These are phyloP conservation scores for Immersiporthe knoxdaviesiana DNA, from an alignment of 2,329 filamentous ascomycete species.

Conservation along the genomic window DNA sequence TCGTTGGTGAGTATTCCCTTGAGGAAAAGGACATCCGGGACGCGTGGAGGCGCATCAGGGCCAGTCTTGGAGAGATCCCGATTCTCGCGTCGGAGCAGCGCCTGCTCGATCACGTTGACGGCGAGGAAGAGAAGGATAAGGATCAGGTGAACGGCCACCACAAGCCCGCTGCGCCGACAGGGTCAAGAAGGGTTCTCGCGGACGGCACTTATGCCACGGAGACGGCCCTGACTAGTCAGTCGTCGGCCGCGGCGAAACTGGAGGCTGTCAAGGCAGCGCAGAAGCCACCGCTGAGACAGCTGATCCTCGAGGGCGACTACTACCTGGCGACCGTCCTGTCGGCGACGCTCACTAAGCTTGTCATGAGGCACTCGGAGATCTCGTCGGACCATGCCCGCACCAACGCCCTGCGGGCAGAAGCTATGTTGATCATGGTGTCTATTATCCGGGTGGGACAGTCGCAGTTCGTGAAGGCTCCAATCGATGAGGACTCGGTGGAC, in stretches of 20 bases:
- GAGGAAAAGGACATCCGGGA: slow-evolving; percentile 94
- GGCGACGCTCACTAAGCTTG: slow-evolving; percentile 92
- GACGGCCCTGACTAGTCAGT: slow-evolving; percentile 91
- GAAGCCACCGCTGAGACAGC: slow-evolving; percentile 91
- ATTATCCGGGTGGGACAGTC: slow-evolving; percentile 97
- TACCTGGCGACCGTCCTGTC: slow-evolving; percentile 95
- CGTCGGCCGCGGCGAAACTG: slow-evolving; percentile 84
- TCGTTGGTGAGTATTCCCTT: slow-evolving; percentile 94
- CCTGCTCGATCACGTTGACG: slow-evolving; percentile 82
- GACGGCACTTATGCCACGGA: slow-evolving; percentile 98
- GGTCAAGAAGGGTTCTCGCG: slow-evolving; percentile 88
- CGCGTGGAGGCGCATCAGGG: slow-evolving; percentile 93
- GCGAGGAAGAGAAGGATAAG: slow-evolving; percentile 61
- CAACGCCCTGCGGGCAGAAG: slow-evolving; percentile 91
- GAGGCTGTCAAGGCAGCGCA: slow-evolving; percentile 97
- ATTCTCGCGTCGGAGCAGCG: slow-evolving; percentile 95
- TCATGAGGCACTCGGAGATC: slow-evolving; percentile 96
- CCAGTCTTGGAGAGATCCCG: slow-evolving; percentile 93
- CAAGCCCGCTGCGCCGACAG: slow-evolving; percentile 75
- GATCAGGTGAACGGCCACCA: slow-evolving; percentile 78
- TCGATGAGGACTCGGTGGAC: slow-evolving; percentile 98
- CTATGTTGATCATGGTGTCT: slow-evolving; percentile 99
- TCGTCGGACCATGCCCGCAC: slow-evolving; percentile 84
- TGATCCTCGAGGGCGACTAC: slow-evolving; percentile 96
- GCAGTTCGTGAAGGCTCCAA: slow-evolving; percentile 96